Conservation (phyloP, 306 rosid genomes). For the barrel medic (Medicago truncatula) region DNA sequence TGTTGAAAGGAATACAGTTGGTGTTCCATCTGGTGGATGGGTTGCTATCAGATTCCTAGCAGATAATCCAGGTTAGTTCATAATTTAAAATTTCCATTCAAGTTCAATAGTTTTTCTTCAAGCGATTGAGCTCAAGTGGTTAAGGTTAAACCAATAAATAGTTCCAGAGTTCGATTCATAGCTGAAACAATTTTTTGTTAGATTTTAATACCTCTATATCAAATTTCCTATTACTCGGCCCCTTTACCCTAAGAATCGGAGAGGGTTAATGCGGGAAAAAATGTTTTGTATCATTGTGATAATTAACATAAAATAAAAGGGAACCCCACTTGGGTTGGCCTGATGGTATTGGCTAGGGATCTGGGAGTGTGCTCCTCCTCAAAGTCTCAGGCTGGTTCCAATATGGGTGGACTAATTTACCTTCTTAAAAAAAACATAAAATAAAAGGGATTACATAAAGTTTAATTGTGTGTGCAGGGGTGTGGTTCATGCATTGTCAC, state of each 20-base stretch:
- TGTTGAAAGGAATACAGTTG: slow-evolving; percentile 61
- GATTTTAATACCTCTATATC: background rate
- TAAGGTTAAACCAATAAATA: too few species aligned
- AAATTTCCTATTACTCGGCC: too few species aligned
- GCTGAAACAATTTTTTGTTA: background rate
- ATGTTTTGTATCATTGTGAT: too few species aligned
- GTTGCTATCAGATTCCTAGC: slow-evolving; percentile 66
- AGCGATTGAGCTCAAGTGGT: background rate
- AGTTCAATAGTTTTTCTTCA: background rate
- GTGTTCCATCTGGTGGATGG: slow-evolving; percentile 78
- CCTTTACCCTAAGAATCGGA: too few species aligned
- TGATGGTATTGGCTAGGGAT: too few species aligned
- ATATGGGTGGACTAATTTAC: too few species aligned
- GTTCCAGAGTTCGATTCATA: background rate
- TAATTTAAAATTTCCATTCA: background rate
- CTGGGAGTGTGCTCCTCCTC: too few species aligned
- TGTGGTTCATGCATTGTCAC: slow-evolving; percentile 86
- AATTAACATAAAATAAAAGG: too few species aligned
- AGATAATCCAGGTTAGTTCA: slow-evolving; percentile 67
- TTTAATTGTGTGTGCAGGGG: slow-evolving; percentile 51
- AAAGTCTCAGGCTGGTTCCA: too few species aligned
- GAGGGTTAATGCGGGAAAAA: background rate
- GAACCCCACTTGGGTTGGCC: too few species aligned
- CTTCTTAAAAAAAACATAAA: too few species aligned
- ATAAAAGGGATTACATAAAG: too few species aligned